These are phyloP conservation scores for Fusarium sp. DNA, from an alignment of 2,329 filamentous ascomycete genomes.

Conservation along the genomic window DNA sequence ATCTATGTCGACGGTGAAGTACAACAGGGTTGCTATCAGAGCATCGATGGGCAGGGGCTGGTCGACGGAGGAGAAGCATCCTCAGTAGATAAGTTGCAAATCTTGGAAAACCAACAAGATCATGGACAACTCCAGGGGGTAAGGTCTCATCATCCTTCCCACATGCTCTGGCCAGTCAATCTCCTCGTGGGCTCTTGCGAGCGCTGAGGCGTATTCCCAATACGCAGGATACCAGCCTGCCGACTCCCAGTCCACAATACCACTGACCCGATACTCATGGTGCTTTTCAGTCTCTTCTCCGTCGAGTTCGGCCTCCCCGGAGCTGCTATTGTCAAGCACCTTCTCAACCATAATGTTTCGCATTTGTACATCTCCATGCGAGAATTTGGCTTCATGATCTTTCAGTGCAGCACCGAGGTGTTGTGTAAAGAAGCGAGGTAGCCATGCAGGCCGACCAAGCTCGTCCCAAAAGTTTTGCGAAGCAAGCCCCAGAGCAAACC, in stretches of 20 bases:
- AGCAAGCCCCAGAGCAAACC: background rate
- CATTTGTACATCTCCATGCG: background rate
- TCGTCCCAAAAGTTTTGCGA: background rate
- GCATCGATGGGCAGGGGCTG: no score
- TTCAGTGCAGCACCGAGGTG: background rate
- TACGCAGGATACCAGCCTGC: background rate
- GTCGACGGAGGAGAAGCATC: no score
- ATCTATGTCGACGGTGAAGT: no score
- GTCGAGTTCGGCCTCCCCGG: no score
- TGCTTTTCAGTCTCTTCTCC: background rate
- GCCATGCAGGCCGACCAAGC: background rate
- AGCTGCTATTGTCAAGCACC: background rate
- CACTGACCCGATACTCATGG: background rate
- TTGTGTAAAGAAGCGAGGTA: background rate
- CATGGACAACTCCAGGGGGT: background rate
- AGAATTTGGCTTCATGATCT: background rate
- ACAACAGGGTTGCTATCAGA: no score
- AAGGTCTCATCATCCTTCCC: background rate
- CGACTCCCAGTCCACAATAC: background rate
- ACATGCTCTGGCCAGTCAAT: background rate
- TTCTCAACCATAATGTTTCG: background rate
- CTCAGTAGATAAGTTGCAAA: background rate
- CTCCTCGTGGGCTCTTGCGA: background rate
- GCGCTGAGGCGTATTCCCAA: background rate
- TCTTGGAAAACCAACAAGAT: background rate